Evolutionary conservation across 2,329 filamentous ascomycete species (phyloP).

Genomic region (Fusarium siculi): DNA sequence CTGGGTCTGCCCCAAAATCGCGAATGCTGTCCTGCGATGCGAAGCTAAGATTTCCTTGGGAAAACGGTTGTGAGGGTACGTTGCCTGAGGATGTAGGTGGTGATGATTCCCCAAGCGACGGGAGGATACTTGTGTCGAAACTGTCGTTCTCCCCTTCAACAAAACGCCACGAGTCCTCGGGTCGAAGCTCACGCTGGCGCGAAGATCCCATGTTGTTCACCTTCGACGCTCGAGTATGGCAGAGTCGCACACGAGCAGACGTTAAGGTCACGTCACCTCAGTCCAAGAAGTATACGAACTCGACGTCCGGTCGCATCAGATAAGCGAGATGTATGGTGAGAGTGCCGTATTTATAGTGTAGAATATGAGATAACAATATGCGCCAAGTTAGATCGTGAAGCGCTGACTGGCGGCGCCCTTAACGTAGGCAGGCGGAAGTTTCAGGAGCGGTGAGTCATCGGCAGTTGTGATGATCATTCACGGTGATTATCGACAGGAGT

Average conservation of each 20-base stretch:
- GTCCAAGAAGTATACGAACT: neutral
- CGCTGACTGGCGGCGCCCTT: neutral
- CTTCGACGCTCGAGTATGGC: conserved; percentile 9
- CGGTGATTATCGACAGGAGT: neutral
- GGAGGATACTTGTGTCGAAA: conserved; percentile 66
- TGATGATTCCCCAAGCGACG: conserved; percentile 55
- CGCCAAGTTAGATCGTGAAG: conserved; percentile 15
- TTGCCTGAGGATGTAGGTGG: conserved; percentile 50
- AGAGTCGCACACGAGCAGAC: conserved; percentile 12
- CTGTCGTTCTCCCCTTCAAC: conserved; percentile 70
- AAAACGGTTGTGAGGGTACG: conserved; percentile 60
- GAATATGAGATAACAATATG: conserved; percentile 11
- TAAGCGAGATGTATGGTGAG: neutral
- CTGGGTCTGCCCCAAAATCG: conserved; percentile 62
- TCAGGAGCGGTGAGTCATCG: conserved; percentile 27
- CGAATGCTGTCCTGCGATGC: conserved; percentile 67
- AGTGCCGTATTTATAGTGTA: conserved; percentile 16
- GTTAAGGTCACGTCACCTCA: conserved; percentile 5
- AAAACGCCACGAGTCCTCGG: conserved; percentile 69
- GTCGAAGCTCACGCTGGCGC: conserved; percentile 42
- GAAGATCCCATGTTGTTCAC: conserved; percentile 36
- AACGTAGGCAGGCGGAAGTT: neutral
- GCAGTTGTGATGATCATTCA: conserved; percentile 1
- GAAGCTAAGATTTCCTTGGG: conserved; percentile 55
- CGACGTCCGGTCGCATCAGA: conserved; percentile 13